Percentiles rank a stretch among this genome's conserved stretches.
These are phyloP conservation scores for Chlorokybus atmophyticus DNA, from an alignment of 139 green algal genomes.

Conservation along the genomic window DNA sequence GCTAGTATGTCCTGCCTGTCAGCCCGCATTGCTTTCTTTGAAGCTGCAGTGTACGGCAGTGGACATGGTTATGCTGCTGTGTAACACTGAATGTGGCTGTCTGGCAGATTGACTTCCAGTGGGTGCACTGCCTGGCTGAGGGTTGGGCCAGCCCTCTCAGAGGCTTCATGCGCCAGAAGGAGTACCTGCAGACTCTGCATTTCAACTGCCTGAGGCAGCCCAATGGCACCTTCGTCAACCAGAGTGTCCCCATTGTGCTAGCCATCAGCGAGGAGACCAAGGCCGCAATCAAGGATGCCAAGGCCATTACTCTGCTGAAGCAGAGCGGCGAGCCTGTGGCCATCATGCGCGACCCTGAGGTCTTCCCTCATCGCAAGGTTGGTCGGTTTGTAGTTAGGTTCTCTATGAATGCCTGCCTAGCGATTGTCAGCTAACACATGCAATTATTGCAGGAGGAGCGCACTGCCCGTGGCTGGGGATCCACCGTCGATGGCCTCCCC, in stretches of 20 bases:
- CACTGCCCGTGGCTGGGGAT: slow-evolving; percentile 25
- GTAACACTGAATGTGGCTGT: too few relatives aligned
- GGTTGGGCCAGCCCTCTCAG: slow-evolving; percentile 18
- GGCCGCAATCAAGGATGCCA: slow-evolving; percentile 8
- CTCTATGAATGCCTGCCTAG: neutral
- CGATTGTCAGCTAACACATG: neutral
- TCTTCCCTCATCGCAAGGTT: slow-evolving; percentile 24
- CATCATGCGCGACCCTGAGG: slow-evolving; percentile 17
- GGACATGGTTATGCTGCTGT: too few relatives aligned
- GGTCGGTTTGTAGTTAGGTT: neutral
- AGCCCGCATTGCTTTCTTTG: too few relatives aligned
- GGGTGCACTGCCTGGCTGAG: slow-evolving; percentile 16
- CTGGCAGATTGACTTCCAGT: slow-evolving; percentile 22
- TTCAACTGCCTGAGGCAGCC: slow-evolving; percentile 15
- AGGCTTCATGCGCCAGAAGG: slow-evolving; percentile 17
- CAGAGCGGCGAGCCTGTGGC: slow-evolving; percentile 15
- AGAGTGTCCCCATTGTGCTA: slow-evolving; percentile 20
- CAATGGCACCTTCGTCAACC: slow-evolving; percentile 19
- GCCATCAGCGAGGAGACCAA: slow-evolving; percentile 19
- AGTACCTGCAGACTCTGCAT: slow-evolving; percentile 24
- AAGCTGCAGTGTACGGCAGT: too few relatives aligned
- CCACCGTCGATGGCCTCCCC: slow-evolving; percentile 15
- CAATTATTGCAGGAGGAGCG: slow-evolving; percentile 9
- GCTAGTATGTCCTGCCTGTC: too few relatives aligned
- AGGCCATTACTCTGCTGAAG: slow-evolving; percentile 4